Conservation (phyloP, 345 rosid genomes). For the Brassica rapa region DNA sequence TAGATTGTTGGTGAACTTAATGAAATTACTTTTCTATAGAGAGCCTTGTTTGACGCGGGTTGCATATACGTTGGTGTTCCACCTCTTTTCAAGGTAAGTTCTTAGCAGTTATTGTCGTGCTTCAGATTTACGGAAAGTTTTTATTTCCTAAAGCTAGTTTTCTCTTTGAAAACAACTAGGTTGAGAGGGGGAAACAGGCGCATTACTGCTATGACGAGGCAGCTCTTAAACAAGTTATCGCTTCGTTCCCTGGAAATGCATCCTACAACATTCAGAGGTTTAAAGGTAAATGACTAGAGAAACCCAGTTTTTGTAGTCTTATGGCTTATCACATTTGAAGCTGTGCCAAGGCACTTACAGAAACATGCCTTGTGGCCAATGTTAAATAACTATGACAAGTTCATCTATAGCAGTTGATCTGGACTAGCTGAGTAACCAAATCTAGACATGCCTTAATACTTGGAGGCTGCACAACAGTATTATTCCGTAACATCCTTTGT, state of each 20-base stretch:
- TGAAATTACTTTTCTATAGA: slow-evolving; percentile 49
- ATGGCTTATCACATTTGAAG: slow-evolving; percentile 11
- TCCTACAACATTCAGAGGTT: slow-evolving; percentile 93
- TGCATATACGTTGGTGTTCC: slow-evolving; percentile 97
- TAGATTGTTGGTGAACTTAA: slow-evolving; percentile 5
- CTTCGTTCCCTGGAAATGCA: slow-evolving; percentile 77
- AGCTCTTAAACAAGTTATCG: slow-evolving; percentile 59
- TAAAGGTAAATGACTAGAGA: slow-evolving; percentile 58
- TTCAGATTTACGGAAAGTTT: neutral
- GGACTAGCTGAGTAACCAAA: neutral
- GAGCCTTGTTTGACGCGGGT: slow-evolving; percentile 85
- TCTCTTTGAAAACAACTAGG: slow-evolving; percentile 50
- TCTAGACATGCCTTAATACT: neutral
- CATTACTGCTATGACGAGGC: slow-evolving; percentile 80
- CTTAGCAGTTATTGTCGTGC: neutral
- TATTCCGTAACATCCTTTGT: neutral
- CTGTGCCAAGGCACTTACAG: neutral
- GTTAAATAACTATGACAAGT: slow-evolving; percentile 9
- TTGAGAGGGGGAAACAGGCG: slow-evolving; percentile 87
- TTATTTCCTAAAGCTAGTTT: slow-evolving; percentile 9
- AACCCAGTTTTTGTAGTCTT: slow-evolving; percentile 1
- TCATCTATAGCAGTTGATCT: neutral
- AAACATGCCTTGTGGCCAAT: neutral
- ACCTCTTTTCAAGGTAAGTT: slow-evolving; percentile 85
- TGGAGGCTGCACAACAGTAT: neutral